Evolutionary conservation across 495 filamentous ascomycete species (phyloP).

Genomic region (Penicillium odoratum): DNA sequence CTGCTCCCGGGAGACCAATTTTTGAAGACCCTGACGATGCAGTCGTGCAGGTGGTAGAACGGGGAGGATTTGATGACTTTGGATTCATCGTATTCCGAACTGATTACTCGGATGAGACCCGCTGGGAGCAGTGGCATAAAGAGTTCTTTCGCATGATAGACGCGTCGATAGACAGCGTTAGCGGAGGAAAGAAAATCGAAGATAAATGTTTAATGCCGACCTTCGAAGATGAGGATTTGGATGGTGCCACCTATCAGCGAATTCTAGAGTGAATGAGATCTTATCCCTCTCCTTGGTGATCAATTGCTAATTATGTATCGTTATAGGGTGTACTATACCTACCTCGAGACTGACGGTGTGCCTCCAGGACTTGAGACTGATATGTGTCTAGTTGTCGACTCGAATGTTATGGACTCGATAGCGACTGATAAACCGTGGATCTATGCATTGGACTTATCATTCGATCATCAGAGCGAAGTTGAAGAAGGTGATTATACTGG

Average conservation of each 20-base stretch:
- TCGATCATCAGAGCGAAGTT: not conserved
- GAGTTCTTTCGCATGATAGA: not conserved
- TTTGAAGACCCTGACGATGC: conserved; percentile 5
- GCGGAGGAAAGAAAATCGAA: conserved; percentile 5
- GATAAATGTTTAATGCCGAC: conserved; percentile 2
- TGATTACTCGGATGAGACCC: not conserved
- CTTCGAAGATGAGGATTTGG: conserved; percentile 5
- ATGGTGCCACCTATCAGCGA: not conserved
- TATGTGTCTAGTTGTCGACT: conserved; percentile 5
- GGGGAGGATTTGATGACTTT: conserved; percentile 4
- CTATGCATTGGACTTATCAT: conserved; percentile 4
- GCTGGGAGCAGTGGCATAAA: conserved; percentile 3
- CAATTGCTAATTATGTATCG: too few species aligned
- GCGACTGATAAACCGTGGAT: conserved; percentile 2
- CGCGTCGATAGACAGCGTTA: not conserved
- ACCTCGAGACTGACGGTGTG: conserved; percentile 2
- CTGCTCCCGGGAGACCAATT: not conserved
- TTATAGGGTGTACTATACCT: not conserved
- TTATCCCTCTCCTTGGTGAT: not conserved
- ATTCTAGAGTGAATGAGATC: conserved; percentile 2
- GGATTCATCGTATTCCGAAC: conserved; percentile 7
- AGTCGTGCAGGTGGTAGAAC: conserved; percentile 7
- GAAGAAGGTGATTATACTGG: conserved; percentile 8
- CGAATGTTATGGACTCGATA: conserved; percentile 1
- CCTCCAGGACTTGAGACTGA: conserved; percentile 1